Evolutionary conservation across 257 asterid genomes (phyloP), one percentile per base, ranked within the genome.

Genomic region (Oldenlandia corymbosa): DNA sequence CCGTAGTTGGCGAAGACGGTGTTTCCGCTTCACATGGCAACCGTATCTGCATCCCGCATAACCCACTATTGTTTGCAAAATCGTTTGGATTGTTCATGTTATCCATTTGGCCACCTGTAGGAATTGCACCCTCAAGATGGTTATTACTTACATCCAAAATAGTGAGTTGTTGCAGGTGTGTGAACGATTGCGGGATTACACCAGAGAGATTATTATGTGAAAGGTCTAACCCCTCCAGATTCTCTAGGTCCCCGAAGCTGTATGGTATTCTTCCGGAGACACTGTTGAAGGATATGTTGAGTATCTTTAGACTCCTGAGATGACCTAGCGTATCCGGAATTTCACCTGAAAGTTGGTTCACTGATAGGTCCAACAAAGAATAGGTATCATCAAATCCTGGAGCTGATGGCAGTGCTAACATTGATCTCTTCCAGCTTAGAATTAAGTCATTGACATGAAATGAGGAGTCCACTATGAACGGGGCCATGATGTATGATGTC

Each of bases 1-100:
- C 16, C 26, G 10, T 57, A 42, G 16, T 27, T 65, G 72, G 62
- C 50, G 64, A 49, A 21, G 56, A 2, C 47, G 49, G 10, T 54
- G 49, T 9, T 20, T 34, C 60, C 51, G 21, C 57, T 4, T 42
- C 51, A 39, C 79, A 75, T 3, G 41, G 62, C 54, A 56, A 58
- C 70, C 42, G 58, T 16, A 75, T 75, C 58, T 71, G 80, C 54
- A 58, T 16, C 18, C 80, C 80, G 49, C 80, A 75, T 3, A 75
- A 54, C 16, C 71, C 80, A 37, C 71, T 75, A 60, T 75, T 75
- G 71, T 75, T 75, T 11, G 73, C 80, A 51, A 65, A 70, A 12
- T 13, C 66, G 20, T 31, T 32, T 42, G 70, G 68, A 57, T 70
- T 64, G 39, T 61, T 66, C 69, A 75, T 54, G 28, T 49, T 66